A percentile compares a stretch with the other conserved stretches of the same genome.
These are phyloP conservation scores for Artemisia argyi DNA, from an alignment of 129 eudicot genomes.

Conservation along the genomic window DNA sequence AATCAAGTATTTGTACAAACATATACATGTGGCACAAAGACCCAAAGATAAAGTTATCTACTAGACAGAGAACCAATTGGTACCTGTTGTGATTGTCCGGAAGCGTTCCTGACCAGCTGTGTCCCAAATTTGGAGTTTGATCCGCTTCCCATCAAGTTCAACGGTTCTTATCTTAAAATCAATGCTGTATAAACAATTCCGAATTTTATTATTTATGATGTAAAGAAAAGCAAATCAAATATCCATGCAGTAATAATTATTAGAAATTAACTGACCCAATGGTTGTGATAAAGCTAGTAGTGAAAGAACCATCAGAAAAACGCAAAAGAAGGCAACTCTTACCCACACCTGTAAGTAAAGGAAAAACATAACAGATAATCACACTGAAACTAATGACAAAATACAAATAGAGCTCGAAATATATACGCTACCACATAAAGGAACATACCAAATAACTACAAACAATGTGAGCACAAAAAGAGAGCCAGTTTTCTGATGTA, in stretches of 20 bases:
- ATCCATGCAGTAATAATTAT: neutral
- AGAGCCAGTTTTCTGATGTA: neutral
- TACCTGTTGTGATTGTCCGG: slow-evolving; percentile 62
- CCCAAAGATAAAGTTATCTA: neutral
- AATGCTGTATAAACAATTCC: slow-evolving; percentile 35
- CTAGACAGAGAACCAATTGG: slow-evolving; percentile 9
- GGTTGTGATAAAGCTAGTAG: slow-evolving; percentile 71
- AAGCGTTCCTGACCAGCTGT: slow-evolving; percentile 75
- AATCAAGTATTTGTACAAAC: neutral
- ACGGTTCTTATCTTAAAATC: slow-evolving; percentile 62
- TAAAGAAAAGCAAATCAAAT: slow-evolving; percentile 2
- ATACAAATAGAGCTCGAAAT: neutral
- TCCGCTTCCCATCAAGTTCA: slow-evolving; percentile 67
- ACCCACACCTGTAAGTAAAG: slow-evolving; percentile 58
- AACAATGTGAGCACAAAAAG: neutral
- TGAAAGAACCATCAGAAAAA: slow-evolving; percentile 70
- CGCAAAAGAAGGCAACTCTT: slow-evolving; percentile 71
- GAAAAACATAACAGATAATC: slow-evolving; percentile 1
- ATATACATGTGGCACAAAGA: neutral
- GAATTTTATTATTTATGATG: neutral
- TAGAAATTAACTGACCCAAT: slow-evolving; percentile 44
- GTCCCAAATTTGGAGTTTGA: slow-evolving; percentile 70
- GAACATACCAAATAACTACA: slow-evolving; percentile 3
- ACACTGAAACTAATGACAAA: neutral
- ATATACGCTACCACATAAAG: neutral